Evolutionary conservation across 208 protist genomes (phyloP).

Genomic region (Trypanosoma brucei): DNA sequence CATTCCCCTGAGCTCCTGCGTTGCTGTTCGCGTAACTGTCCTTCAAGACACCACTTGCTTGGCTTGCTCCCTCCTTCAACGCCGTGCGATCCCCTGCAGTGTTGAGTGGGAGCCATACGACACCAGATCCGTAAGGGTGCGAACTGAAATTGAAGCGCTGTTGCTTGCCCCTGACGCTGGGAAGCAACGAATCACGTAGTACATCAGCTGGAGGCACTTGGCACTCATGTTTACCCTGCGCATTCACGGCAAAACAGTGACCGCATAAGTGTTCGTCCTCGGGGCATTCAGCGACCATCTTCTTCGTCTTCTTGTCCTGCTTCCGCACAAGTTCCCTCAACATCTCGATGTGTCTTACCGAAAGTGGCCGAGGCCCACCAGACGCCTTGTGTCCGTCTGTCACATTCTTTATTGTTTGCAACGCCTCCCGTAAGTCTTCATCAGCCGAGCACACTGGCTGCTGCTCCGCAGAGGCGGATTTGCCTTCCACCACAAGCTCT

Average conservation of each 20-base stretch:
- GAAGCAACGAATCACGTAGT: conserved; percentile 43
- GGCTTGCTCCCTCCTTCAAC: no score
- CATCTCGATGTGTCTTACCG: conserved; percentile 38
- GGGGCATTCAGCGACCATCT: conserved; percentile 42
- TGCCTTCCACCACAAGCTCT: conserved; percentile 17
- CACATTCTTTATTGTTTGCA: conserved; percentile 56
- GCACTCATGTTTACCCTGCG: conserved; percentile 56
- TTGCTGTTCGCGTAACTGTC: neutral
- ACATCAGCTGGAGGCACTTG: conserved; percentile 16
- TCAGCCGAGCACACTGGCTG: conserved; percentile 53
- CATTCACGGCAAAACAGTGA: conserved; percentile 72
- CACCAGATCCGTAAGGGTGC: conserved; percentile 71
- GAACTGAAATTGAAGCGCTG: conserved; percentile 56
- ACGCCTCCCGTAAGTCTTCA: conserved; percentile 43
- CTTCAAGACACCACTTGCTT: neutral
- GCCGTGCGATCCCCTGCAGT: no score
- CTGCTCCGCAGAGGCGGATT: conserved; percentile 25
- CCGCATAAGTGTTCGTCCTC: conserved; percentile 58
- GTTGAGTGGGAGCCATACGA: conserved; percentile 57
- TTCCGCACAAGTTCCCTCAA: conserved; percentile 60
- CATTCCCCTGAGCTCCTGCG: conserved; percentile 8
- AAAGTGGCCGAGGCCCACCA: conserved; percentile 27
- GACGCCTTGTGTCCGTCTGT: conserved; percentile 29
- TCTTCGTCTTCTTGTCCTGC: conserved; percentile 63
- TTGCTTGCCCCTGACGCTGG: conserved; percentile 46